These are phyloP conservation scores for Hypoxylon cercidicola DNA, from an alignment of 495 filamentous ascomycete species.

Conservation along the genomic window DNA sequence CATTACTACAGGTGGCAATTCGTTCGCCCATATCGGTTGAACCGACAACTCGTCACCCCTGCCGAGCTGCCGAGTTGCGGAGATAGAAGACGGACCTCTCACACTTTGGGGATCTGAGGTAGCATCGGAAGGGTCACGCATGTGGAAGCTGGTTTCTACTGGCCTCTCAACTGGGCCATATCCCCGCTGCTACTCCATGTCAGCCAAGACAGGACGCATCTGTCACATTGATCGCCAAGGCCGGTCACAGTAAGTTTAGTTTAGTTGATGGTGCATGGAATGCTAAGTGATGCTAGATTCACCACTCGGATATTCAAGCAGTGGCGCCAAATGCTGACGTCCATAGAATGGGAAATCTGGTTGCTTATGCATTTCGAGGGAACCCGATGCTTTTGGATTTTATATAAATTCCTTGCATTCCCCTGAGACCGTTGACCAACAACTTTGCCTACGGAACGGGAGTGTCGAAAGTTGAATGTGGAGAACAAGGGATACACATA, in stretches of 20 bases:
- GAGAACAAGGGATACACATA: slow-evolving; percentile 4
- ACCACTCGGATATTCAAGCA: neutral
- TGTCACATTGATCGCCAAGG: slow-evolving; percentile 9
- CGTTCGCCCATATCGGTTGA: neutral
- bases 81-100: neutral
- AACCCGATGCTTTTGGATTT: neutral
- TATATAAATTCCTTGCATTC: slow-evolving; percentile 6
- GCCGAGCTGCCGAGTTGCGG: neutral
- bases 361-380: neutral
- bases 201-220: slow-evolving; percentile 21
- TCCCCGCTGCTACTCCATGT: slow-evolving; percentile 24
- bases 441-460: neutral
- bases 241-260: slow-evolving; percentile 30
- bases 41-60: neutral
- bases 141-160: slow-evolving; percentile 35
- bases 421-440: neutral
- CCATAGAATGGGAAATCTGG: neutral
- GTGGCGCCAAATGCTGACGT: slow-evolving; percentile 14
- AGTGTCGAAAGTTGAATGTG: neutral
- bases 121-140: slow-evolving; percentile 30
- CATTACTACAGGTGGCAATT: neutral
- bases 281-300: neutral
- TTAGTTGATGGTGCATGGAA: neutral
- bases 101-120: slow-evolving; percentile 13
- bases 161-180: slow-evolving; percentile 22